phyloP scores from a whole-genome alignment of 495 filamentous ascomycete genomes.

The Aspergillus sclerotiicarbonarius region DNA sequence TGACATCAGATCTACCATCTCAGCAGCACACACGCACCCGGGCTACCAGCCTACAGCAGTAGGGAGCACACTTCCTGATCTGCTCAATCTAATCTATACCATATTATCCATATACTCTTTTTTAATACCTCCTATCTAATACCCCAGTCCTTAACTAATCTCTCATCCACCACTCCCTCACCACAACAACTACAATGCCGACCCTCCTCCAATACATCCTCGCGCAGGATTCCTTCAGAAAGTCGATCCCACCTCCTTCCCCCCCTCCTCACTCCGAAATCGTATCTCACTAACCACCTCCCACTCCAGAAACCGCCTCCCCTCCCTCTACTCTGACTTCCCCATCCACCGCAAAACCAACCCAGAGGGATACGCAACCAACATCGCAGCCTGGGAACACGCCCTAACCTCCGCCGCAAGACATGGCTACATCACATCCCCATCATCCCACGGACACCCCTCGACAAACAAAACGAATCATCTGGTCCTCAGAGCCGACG shows the following conservation, averaged over 20 bases:
- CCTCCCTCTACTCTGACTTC: conserved; percentile 95
- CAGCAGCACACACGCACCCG: not conserved
- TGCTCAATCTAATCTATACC: too few relatives aligned
- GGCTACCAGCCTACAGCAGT: not conserved
- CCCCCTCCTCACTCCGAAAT: not conserved
- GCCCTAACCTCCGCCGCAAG: conserved; percentile 66
- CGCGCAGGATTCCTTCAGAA: conserved; percentile 61
- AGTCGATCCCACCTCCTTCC: conserved; percentile 41
- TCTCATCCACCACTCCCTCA: not conserved
- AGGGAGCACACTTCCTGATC: not conserved
- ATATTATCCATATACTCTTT: too few relatives aligned
- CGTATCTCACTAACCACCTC: not conserved
- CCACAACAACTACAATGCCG: conserved; percentile 41
- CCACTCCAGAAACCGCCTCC: conserved; percentile 68
- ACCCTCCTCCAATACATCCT: conserved; percentile 62
- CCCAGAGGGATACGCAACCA: conserved; percentile 85
- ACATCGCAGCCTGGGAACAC: conserved; percentile 78
- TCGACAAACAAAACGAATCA: conserved; percentile 34
- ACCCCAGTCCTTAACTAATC: not conserved
- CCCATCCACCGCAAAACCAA: conserved; percentile 72
- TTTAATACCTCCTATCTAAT: not conserved
- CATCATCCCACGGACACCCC: conserved; percentile 15
- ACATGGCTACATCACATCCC: conserved; percentile 61
- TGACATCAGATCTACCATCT: conserved; percentile 5
- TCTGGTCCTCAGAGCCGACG: conserved; percentile 65